Evolutionary conservation across 495 filamentous ascomycete species (phyloP).

Genomic region (Evernia prunastri): DNA sequence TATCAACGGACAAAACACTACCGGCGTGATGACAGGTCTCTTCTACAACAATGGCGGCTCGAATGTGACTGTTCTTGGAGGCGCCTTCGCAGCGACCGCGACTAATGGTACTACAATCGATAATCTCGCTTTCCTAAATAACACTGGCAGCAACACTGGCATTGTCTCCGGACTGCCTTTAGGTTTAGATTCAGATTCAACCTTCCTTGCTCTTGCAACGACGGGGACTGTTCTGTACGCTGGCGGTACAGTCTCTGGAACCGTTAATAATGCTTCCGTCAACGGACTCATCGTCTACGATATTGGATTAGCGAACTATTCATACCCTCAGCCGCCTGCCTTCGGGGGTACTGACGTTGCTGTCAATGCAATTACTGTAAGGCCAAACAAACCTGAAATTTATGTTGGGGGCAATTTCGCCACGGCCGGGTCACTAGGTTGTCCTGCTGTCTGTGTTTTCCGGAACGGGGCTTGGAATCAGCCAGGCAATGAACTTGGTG

Average conservation of each 20-base stretch:
- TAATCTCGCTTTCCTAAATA: constrained; percentile 72
- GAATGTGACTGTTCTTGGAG: constrained; percentile 84
- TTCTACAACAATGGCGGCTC: constrained; percentile 62
- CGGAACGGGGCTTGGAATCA: constrained; percentile 69
- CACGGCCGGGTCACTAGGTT: constrained; percentile 74
- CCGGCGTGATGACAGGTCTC: constrained; percentile 65
- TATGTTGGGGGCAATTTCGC: constrained; percentile 83
- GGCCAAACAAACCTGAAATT: constrained; percentile 60
- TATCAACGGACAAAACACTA: constrained; percentile 41
- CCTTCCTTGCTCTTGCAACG: constrained; percentile 64
- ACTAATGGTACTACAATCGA: constrained; percentile 64
- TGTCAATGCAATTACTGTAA: constrained; percentile 66
- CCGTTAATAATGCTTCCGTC: constrained; percentile 51
- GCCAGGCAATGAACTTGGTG: constrained; percentile 61
- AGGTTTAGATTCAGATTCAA: constrained; percentile 64
- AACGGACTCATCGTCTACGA: constrained; percentile 78
- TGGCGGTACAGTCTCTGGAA: constrained; percentile 72
- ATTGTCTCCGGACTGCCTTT: constrained; percentile 62
- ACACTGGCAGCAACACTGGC: constrained; percentile 43
- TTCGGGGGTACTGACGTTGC: constrained; percentile 60
- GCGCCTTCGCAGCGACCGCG: constrained; percentile 70
- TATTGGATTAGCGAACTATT: constrained; percentile 53
- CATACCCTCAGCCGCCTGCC: constrained; percentile 58
- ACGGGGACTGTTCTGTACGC: constrained; percentile 67
- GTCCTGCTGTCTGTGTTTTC: constrained; percentile 74